A percentile compares a stretch with the other conserved stretches of the same genome.
These are phyloP conservation scores for Neoscytalidium dimidiatum DNA, from an alignment of 2,329 filamentous ascomycete genomes.

Conservation along the genomic window DNA sequence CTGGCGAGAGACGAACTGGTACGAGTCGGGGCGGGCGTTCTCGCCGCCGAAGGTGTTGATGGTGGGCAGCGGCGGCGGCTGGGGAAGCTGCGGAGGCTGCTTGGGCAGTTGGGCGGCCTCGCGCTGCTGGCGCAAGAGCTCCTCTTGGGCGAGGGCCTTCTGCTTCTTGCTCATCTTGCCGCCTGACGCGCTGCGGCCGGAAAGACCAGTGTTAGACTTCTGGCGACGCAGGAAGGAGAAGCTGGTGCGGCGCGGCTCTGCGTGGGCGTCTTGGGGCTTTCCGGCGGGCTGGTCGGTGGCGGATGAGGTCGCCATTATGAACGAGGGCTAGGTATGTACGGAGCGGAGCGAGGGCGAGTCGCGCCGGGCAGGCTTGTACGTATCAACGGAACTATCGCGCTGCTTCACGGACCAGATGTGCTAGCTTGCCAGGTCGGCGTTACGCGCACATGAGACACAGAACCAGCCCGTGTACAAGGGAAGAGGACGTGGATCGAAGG, in stretches of 20 bases:
- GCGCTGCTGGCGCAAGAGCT: conserved; percentile 57
- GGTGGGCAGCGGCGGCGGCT: conserved; percentile 48
- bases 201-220: conserved; percentile 31
- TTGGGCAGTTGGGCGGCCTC: conserved; percentile 58
- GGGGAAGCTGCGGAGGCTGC: conserved; percentile 61
- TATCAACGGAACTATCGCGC: conserved; percentile 12
- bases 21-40: conserved; percentile 60
- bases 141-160: conserved; percentile 51
- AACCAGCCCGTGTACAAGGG: conserved; percentile 16
- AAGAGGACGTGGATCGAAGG: conserved; percentile 9
- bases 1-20: conserved; percentile 64
- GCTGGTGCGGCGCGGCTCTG: conserved; percentile 26
- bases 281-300: not conserved
- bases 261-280: not conserved
- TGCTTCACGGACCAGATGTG: conserved; percentile 9
- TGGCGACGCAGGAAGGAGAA: conserved; percentile 41
- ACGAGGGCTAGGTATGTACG: not conserved
- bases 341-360: conserved; percentile 2
- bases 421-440: conserved; percentile 4
- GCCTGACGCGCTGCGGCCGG: conserved; percentile 32
- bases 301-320: conserved; percentile 7
- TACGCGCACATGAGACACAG: conserved; percentile 18
- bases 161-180: conserved; percentile 59
- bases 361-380: conserved; percentile 1
- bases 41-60: conserved; percentile 65